Conservation (phyloP, 176 grass and related monocot genomes). For the Ensete glaucum region DNA sequence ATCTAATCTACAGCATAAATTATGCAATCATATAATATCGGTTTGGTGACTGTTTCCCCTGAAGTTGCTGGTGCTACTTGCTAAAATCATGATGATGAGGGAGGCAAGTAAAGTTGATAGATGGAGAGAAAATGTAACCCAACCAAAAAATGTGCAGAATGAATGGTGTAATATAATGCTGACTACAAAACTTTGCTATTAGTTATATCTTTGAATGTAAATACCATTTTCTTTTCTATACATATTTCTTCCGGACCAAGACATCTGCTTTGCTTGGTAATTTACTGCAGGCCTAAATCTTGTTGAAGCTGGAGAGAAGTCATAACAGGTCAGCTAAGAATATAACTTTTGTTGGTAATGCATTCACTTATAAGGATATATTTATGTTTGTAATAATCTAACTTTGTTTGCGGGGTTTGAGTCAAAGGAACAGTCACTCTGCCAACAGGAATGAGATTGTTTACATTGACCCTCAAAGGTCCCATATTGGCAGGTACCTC, state of each 20-base stretch:
- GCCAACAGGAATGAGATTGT: too few relatives aligned
- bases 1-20: background rate
- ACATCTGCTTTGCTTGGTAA: too few relatives aligned
- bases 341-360: too few relatives aligned
- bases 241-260: too few relatives aligned
- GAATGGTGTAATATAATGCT: background rate
- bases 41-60: background rate
- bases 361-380: background rate
- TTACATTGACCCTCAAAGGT: too few relatives aligned
- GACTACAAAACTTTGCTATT: background rate
- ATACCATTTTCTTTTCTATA: background rate
- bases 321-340: too few relatives aligned
- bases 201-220: background rate
- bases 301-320: too few relatives aligned
- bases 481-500: too few relatives aligned
- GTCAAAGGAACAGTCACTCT: too few relatives aligned
- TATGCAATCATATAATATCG: background rate
- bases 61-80: background rate
- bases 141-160: background rate
- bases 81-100: background rate
- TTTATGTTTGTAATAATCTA: background rate
- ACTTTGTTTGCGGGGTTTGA: too few relatives aligned
- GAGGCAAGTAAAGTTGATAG: background rate
- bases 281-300: too few relatives aligned
- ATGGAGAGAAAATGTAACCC: background rate